Evolutionary conservation across 2,329 filamentous ascomycete species (phyloP), one percentile per base, ranked within the genome.

Genomic region (Fusarium sp.): DNA sequence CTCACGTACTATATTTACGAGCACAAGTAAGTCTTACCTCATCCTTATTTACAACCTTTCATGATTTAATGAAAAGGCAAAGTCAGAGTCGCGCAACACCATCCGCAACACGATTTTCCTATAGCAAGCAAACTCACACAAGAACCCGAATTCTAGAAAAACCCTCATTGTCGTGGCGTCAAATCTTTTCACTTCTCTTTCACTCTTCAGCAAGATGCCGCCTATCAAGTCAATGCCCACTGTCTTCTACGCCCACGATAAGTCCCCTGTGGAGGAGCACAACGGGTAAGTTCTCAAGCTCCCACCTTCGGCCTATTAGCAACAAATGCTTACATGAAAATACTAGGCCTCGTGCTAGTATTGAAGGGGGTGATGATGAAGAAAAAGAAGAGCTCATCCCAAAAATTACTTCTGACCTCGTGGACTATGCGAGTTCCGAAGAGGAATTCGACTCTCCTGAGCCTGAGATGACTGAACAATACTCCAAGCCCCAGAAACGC

Each of bases 201-300:
- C 26, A 15, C 20, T 50, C 33, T 18, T 11, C 44, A 38, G 7
- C 16, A 48, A 55, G 15, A 79, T 77, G 76, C n/a, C 77, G n/a
- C 13, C 44, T 42, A 2, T 44, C 31, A 42, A 47, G n/a, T 45
- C 45, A 14, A 18, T 26, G 1, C 24, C 56, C 3, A 75, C 76
- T 24, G 68, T 78, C 7, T 76, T 79, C 61, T 61, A 72, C 31
- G 75, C 72, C 58, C 74, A 72, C 55, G 63, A 78, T 42, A 71
- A 66, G 20, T 38, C 61, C 3, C 44, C 56, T 14, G 44, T 62
- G 14, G 70, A 70, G 16, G 73, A 72, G n/a, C 35, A 69, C 13
- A 38, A 50, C 15, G 38, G 41, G 78, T 77, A 53, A 45, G 71
- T 33, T 51, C 5, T 20, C 31, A 13, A 8, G 11, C 28, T 30